Evolutionary conservation across 2,329 filamentous ascomycete species (phyloP).

Genomic region (Cyphellophora attinorum): DNA sequence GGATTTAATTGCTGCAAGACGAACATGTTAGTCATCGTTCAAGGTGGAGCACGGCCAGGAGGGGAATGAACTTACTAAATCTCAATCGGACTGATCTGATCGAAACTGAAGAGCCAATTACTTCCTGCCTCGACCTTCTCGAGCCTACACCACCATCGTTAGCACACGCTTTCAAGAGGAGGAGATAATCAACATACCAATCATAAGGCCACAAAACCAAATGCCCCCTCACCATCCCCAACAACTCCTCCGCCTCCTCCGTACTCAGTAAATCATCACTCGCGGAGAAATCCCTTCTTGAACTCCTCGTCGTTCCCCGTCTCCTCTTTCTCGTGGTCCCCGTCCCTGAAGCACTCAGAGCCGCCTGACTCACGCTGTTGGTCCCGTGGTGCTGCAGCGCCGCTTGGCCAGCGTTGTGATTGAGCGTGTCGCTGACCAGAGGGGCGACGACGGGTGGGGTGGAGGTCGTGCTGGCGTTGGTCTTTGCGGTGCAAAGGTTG

Average conservation of each 20-base stretch:
- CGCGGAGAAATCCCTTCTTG: slow-evolving; percentile 38
- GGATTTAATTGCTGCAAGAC: no score
- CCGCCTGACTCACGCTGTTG: slow-evolving; percentile 9
- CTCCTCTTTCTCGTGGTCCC: slow-evolving; percentile 25
- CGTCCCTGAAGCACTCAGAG: no score
- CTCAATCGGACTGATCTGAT: slow-evolving; percentile 89
- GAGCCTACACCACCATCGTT: slow-evolving; percentile 41
- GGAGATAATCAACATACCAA: slow-evolving; percentile 48
- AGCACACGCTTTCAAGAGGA: slow-evolving; percentile 1
- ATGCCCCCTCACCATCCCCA: slow-evolving; percentile 76
- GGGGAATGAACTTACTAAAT: slow-evolving; percentile 64
- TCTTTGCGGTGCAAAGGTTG: slow-evolving; percentile 5
- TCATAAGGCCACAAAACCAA: slow-evolving; percentile 92
- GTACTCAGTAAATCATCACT: slow-evolving; percentile 67
- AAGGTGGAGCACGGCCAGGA: no score
- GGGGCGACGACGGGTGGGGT: no score
- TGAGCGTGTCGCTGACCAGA: no score
- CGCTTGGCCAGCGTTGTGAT: not conserved
- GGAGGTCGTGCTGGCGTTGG: no score
- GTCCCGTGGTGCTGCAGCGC: no score
- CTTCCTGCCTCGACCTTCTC: slow-evolving; percentile 82
- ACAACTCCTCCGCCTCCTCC: slow-evolving; percentile 69
- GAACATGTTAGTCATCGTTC: no score
- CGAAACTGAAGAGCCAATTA: slow-evolving; percentile 95
- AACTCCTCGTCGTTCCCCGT: slow-evolving; percentile 35